Base-by-base conservation (phyloP, 2,329 filamentous ascomycete genomes). In the Cladosporium sp. region DNA sequence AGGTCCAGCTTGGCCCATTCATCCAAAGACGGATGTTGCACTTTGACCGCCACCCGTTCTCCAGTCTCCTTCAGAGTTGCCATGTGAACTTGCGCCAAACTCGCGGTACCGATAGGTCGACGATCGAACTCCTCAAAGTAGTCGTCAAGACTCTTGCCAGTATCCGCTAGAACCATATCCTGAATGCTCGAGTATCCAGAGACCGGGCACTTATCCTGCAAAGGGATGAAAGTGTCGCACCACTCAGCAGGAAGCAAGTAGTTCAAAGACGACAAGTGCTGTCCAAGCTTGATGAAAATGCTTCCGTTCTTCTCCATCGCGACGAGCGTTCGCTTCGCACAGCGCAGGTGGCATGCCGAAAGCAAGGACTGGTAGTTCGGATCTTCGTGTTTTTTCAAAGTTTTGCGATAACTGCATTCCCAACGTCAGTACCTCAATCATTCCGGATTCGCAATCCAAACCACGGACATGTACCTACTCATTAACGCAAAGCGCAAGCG, bases 211-310 rank as follows among this genome's bases (percentile, higher is more conserved):
- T 91, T 91, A 81, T 99, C 96, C 79, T 99, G 95, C 26, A 99
- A 83, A 0, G 95, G 95, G 70, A 99, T 90, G 76, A 99, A 99
- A 0, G 95, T 98, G 36, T 89, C 90, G 34, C 93, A 97, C 93
- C 94, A 98, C 79, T 98, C 94, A 58, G 85, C 80, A 1, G 94
- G 94, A 11, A 98, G 84, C 11, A 98, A 85, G 77, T 98, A 98
- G 75, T 95, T 96, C 91, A 98, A 91, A 69, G 92, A 94, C 77
- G 92, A 97, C 79, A 99, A 79, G 79, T 99, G 95, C 74, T 99
- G 95, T 8, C 95, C 95, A 46, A 99, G 82, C 79, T 99, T 99
- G 77, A 99, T 98, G 73, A 98, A 99, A 69, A 99, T 97, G 30
- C 94, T 96, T 28, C 96, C 95, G 78, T 97, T 98, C 83, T 91